phyloP scores from a whole-genome alignment of 306 rosid genomes.

The Rosa persica region DNA sequence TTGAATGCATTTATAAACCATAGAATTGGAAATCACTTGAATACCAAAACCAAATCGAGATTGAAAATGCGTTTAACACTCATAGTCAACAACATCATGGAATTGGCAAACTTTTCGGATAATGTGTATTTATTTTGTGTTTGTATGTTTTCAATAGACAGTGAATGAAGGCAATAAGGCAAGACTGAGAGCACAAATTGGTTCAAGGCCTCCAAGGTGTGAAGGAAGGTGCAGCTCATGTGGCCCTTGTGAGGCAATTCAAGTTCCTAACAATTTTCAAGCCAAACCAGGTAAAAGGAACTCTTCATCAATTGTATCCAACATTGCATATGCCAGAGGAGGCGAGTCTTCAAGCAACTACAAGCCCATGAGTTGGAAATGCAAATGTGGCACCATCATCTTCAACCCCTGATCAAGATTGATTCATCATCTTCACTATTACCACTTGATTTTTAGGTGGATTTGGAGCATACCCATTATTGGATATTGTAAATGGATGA shows the following conservation, averaged over 20 bases:
- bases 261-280: conserved; percentile 60
- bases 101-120: not conserved
- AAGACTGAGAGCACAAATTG: conserved; percentile 58
- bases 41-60: not conserved
- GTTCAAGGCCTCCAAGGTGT: conserved; percentile 92
- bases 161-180: conserved; percentile 42
- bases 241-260: conserved; percentile 65
- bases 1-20: not conserved
- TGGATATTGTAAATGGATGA: conserved; percentile 31
- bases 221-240: conserved; percentile 79
- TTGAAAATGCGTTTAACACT: not conserved
- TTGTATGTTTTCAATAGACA: conserved; percentile 33
- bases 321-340: conserved; percentile 44
- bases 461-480: conserved; percentile 20
- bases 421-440: not conserved
- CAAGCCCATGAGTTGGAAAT: conserved; percentile 97
- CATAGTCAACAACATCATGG: not conserved
- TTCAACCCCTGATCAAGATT: conserved; percentile 59
- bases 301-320: conserved; percentile 37
- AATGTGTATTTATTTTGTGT: not conserved
- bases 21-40: no score
- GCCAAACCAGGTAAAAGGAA: conserved; percentile 40
- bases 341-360: conserved; percentile 63
- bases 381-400: conserved; percentile 85
- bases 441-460: conserved; percentile 12